phyloP scores from a whole-genome alignment of 768 basidiomycete genomes.

The Tylopilus cervinicoccineus region DNA sequence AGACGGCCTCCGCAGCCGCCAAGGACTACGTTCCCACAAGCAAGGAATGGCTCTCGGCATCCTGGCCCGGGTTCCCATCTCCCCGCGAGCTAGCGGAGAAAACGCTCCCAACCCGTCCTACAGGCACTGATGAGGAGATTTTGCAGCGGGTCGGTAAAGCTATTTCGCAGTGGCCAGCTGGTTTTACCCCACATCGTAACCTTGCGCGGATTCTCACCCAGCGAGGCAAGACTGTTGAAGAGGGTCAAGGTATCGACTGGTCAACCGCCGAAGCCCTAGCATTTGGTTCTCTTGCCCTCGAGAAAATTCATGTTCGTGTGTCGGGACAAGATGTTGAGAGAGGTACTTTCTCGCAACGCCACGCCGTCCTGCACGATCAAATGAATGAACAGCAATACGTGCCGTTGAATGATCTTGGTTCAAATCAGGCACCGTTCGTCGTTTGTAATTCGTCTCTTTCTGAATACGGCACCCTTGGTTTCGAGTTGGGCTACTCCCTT shows the following conservation, averaged over 20 bases:
- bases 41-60: slow-evolving; percentile 96
- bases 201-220: slow-evolving; percentile 85
- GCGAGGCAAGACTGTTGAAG: slow-evolving; percentile 88
- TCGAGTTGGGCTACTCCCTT: slow-evolving; percentile 97
- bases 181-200: slow-evolving; percentile 88
- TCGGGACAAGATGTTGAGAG: slow-evolving; percentile 99
- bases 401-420: slow-evolving; percentile 84
- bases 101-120: slow-evolving; percentile 85
- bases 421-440: slow-evolving; percentile 88
- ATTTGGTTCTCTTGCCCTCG: slow-evolving; percentile 88
- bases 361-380: slow-evolving; percentile 97
- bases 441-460: slow-evolving; percentile 97
- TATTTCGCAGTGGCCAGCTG: slow-evolving; percentile 80
- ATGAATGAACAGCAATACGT: slow-evolving; percentile 85
- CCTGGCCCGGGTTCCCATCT: slow-evolving; percentile 98
- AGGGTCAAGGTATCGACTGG: slow-evolving; percentile 94
- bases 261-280: slow-evolving; percentile 97
- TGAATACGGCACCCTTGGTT: slow-evolving; percentile 92
- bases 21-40: slow-evolving; percentile 95
- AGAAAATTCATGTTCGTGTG: slow-evolving; percentile 90
- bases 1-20: slow-evolving; percentile 88
- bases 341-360: slow-evolving; percentile 97
- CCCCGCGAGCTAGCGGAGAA: slow-evolving; percentile 93
- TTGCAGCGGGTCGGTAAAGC: slow-evolving; percentile 83
- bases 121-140: slow-evolving; percentile 71